Evolutionary conservation across 495 filamentous ascomycete species (phyloP).

Genomic region (Echria macrotheca): DNA sequence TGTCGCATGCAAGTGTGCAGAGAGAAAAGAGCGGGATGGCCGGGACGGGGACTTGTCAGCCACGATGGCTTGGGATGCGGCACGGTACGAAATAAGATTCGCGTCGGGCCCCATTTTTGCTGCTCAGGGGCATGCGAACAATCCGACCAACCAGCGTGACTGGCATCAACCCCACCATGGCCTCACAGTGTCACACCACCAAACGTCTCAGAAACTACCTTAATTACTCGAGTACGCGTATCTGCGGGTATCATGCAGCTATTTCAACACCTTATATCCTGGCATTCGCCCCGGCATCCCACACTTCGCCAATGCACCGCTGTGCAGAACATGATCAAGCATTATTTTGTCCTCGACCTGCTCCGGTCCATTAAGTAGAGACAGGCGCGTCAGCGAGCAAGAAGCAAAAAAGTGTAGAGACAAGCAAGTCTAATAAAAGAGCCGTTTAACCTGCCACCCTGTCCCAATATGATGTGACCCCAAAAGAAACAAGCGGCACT

Average conservation of each 20-base stretch:
- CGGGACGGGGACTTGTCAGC: not conserved
- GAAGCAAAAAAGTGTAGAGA: conserved; percentile 5
- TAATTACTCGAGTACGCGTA: too few relatives aligned
- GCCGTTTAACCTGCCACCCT: conserved; percentile 10
- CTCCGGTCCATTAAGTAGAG: not conserved
- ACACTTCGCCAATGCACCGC: too few relatives aligned
- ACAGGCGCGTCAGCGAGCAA: conserved; percentile 6
- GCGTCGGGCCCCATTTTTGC: conserved; percentile 2
- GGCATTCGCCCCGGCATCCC: too few relatives aligned
- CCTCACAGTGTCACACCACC: too few relatives aligned
- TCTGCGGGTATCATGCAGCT: too few relatives aligned
- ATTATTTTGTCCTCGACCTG: not conserved
- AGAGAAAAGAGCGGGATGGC: too few relatives aligned
- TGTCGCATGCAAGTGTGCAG: too few relatives aligned
- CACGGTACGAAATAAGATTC: not conserved
- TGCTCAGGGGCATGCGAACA: not conserved
- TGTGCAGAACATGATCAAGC: not conserved
- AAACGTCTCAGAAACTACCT: too few relatives aligned
- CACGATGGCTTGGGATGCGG: not conserved
- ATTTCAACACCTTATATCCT: too few relatives aligned
- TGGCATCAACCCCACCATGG: too few relatives aligned
- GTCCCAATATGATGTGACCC: conserved; percentile 11
- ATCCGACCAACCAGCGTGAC: not conserved
- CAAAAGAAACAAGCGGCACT: conserved; percentile 5
- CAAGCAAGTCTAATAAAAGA: too few relatives aligned